These are phyloP conservation scores for Alloteropsis angusta DNA, from an alignment of 202 grass and related monocot species.

Conservation along the genomic window DNA sequence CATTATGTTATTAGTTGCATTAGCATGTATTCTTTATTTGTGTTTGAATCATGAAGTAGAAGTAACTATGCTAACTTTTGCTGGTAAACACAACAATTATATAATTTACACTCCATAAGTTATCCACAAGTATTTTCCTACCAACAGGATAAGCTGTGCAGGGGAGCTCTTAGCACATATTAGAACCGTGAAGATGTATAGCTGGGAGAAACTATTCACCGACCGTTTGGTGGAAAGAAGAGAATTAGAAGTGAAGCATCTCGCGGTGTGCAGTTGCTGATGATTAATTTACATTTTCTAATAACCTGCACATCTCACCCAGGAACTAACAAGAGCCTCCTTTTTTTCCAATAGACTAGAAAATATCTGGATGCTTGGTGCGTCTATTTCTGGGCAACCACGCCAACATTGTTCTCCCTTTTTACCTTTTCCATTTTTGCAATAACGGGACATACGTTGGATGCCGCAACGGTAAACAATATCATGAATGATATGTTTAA, in stretches of 20 bases:
- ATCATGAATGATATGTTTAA: constrained; percentile 28
- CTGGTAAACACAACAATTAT: not conserved
- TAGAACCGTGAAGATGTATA: constrained; percentile 95
- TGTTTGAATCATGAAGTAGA: not conserved
- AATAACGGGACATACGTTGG: constrained; percentile 72
- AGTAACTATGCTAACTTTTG: constrained; percentile 4
- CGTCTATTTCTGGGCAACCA: constrained; percentile 98
- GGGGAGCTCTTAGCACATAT: constrained; percentile 88
- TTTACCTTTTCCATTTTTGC: constrained; percentile 84
- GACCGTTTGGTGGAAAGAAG: constrained; percentile 69
- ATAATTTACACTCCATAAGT: not conserved
- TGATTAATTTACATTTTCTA: constrained; percentile 3
- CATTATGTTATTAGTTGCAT: not conserved
- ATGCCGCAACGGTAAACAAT: constrained; percentile 86
- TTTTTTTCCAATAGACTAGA: constrained; percentile 50
- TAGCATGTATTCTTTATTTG: not conserved
- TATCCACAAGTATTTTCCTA: not conserved
- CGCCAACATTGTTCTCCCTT: constrained; percentile 89
- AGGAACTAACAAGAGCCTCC: constrained; percentile 17
- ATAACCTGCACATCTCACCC: not conserved
- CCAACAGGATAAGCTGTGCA: constrained; percentile 78
- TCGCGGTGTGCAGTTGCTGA: constrained; percentile 52
- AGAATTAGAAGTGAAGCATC: constrained; percentile 85
- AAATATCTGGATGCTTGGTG: constrained; percentile 99
- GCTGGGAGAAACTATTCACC: constrained; percentile 82